Evolutionary conservation across 768 basidiomycete species (phyloP), one percentile per base, ranked within the genome.

Genomic region (Fomitopsis pulvina): DNA sequence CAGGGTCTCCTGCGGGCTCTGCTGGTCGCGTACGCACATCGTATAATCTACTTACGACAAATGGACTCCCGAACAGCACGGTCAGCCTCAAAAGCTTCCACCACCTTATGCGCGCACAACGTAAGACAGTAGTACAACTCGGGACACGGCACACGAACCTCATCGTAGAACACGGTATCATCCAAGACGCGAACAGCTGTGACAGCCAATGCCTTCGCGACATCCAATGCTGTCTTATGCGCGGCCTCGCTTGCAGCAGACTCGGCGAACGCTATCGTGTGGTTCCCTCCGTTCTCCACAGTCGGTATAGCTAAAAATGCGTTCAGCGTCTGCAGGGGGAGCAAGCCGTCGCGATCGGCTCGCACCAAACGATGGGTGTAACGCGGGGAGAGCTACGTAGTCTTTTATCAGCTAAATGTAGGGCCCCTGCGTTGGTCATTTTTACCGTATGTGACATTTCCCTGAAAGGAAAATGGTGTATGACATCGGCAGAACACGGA

Each of bases 401-500:
- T 5, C 16, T 5, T 5, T 37, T 37, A 5, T 14, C 14, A 18
- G 14, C 4, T 37, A 18, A 16, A 16, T 18, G 34, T 16, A 5
- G 29, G 29, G 14, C 29, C 29, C 8, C 14, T 14, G 29, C 34
- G 48, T 21, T 24, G 11, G 32, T 11, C 41, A 27, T 32, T 7
- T 64, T 43, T 61, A 87, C 87, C 78, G 55, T 91, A 87, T 4
- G 81, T 83, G 22, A 91, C 71, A 60, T 89, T 87, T 22, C 85
- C 85, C 85, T 87, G 45, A 20, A 29, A 38, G 11, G 32, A 9
- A 1, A 4, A 45, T 4, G 9, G n/a, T n/a, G 5, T 4, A 40
- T 11, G 41, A 45, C 10, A 43, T 45, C 12, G 41, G 12, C 34
- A 1, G 3, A 10, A 30, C 0, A 25, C 18, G 24, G 28, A 28